Percentiles rank a stretch among this genome's conserved stretches.
Evolutionary conservation across 768 basidiomycete species (phyloP).

Genomic region (Termitomyces sp.): DNA sequence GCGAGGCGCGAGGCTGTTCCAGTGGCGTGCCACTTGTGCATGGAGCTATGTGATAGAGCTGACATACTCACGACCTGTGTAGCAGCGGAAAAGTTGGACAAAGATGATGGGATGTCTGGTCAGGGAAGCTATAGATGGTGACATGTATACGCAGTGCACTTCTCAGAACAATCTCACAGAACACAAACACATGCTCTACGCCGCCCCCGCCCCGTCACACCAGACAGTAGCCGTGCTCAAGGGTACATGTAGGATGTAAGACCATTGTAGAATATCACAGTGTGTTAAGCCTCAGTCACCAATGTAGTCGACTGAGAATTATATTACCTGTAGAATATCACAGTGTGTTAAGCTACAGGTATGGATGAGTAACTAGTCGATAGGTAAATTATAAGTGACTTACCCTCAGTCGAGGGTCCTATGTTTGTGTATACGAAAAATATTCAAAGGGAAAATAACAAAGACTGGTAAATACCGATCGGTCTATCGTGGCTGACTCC

Average conservation of each 20-base stretch:
- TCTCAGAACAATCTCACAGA: slow-evolving; percentile 47
- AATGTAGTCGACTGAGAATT: too few species aligned
- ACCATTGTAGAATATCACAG: too few species aligned
- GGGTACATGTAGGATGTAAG: slow-evolving; percentile 82
- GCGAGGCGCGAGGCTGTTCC: slow-evolving; percentile 74
- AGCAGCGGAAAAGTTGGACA: slow-evolving; percentile 30
- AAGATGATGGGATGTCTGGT: slow-evolving; percentile 48
- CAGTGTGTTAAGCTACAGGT: too few species aligned
- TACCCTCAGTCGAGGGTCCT: too few species aligned
- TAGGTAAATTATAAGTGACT: too few species aligned
- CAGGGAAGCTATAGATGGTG: slow-evolving; percentile 88
- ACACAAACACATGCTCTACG: slow-evolving; percentile 83
- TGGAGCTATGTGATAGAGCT: background rate
- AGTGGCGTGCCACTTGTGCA: slow-evolving; percentile 69
- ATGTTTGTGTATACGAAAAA: too few species aligned
- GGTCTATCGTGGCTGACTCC: too few species aligned
- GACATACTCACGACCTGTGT: background rate
- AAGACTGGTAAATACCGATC: too few species aligned
- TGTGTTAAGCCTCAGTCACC: too few species aligned
- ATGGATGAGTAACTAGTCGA: too few species aligned
- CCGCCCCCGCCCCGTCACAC: slow-evolving; percentile 71
- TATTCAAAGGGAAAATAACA: too few species aligned
- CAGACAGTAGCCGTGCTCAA: slow-evolving; percentile 64
- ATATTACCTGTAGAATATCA: too few species aligned
- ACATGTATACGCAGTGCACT: slow-evolving; percentile 76